Conservation (phyloP, 2,329 filamentous ascomycete genomes). For the Curvularia spicifera region DNA sequence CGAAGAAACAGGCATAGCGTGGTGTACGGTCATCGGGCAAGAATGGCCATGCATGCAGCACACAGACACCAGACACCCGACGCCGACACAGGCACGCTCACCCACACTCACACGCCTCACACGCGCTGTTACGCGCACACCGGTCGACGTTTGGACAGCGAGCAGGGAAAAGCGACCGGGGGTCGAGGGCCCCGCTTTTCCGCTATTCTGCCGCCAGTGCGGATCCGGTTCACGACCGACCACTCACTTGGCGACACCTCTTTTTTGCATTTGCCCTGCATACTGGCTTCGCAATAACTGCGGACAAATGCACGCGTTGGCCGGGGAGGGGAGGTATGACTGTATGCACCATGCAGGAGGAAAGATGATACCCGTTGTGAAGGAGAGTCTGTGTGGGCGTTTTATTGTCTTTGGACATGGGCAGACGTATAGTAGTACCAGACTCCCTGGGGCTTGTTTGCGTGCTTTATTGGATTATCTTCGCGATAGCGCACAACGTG, state of each 20-base stretch:
- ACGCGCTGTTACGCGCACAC: neutral
- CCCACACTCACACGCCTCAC: neutral
- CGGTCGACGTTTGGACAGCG: conserved; percentile 10
- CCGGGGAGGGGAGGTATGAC: neutral
- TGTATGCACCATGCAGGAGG: conserved; percentile 5
- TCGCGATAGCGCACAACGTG: neutral
- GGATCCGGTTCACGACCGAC: conserved; percentile 18
- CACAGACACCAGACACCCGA: neutral
- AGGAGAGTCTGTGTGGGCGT: neutral
- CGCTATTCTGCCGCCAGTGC: conserved; percentile 11
- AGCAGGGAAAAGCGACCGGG: neutral
- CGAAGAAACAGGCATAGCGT: neutral
- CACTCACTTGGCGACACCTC: conserved; percentile 5
- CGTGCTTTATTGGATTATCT: neutral
- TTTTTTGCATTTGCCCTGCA: conserved; percentile 11
- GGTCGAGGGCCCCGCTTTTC: neutral
- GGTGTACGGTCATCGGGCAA: neutral
- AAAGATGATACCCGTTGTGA: neutral
- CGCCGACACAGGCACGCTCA: neutral
- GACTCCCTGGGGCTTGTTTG: neutral
- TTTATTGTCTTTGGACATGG: neutral
- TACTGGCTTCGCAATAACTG: neutral
- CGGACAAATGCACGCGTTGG: neutral
- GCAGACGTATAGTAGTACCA: neutral
- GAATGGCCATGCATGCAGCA: neutral